phyloP scores from a whole-genome alignment of 495 filamentous ascomycete genomes.

The Letharia lupina region DNA sequence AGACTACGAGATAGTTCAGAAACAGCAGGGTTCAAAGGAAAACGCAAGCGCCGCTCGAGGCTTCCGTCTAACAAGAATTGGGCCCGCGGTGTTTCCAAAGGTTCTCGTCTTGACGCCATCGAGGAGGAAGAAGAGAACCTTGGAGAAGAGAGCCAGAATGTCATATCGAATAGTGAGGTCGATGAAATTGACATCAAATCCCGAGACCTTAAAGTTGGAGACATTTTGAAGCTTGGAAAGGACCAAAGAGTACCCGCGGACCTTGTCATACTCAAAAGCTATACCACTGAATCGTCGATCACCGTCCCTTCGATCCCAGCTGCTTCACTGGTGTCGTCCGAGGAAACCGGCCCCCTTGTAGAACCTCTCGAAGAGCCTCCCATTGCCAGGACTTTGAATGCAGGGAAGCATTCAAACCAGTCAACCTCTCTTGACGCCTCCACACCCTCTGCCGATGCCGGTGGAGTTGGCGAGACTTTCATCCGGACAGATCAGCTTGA shows the following conservation, averaged over 20 bases:
- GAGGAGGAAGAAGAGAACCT: constrained; percentile 44
- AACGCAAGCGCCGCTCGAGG: constrained; percentile 17
- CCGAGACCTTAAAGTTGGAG: constrained; percentile 86
- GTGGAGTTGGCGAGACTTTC: constrained; percentile 73
- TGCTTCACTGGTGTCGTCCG: constrained; percentile 2
- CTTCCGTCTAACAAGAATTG: constrained; percentile 14
- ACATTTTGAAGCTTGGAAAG: constrained; percentile 84
- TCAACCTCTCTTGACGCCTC: constrained; percentile 11
- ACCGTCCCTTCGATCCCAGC: constrained; percentile 22
- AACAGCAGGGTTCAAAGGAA: constrained; percentile 25
- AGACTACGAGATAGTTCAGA: constrained; percentile 48
- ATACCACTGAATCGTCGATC: constrained; percentile 50
- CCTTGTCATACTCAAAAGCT: constrained; percentile 83
- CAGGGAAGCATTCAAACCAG: not conserved
- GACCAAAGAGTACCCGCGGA: constrained; percentile 91
- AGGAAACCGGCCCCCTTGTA: constrained; percentile 7
- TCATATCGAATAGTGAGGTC: constrained; percentile 26
- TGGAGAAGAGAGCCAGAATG: constrained; percentile 26
- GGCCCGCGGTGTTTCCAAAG: constrained; percentile 15
- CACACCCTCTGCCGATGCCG: constrained; percentile 19
- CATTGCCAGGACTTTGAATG: not conserved
- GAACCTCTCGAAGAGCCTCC: constrained; percentile 9
- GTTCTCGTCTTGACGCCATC: constrained; percentile 23
- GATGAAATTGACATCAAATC: constrained; percentile 68
- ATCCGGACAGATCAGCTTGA: constrained; percentile 97